Percentiles rank a stretch among this genome's conserved stretches.
Evolutionary conservation across 179 eudicot genomes (phyloP).

Genomic region (Gypsophila paniculata): DNA sequence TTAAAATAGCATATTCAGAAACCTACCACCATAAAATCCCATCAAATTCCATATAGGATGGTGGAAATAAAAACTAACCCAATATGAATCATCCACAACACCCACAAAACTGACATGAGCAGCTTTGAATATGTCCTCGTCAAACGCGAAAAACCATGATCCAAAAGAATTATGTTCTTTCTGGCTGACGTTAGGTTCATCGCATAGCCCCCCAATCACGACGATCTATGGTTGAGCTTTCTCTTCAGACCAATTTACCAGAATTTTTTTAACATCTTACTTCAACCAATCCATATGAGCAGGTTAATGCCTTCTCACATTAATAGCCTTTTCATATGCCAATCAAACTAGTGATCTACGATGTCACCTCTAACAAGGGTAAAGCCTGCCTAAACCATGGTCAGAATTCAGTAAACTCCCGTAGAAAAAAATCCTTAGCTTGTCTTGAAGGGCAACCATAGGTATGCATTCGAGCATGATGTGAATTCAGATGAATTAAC

Average conservation of each 20-base stretch:
- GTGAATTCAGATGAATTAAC: constrained; percentile 7
- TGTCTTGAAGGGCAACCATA: constrained; percentile 9
- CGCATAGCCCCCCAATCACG: constrained; percentile 16
- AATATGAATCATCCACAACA: too few relatives aligned
- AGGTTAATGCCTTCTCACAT: constrained; percentile 10
- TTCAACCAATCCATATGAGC: constrained; percentile 13
- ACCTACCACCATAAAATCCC: too few relatives aligned
- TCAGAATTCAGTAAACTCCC: constrained; percentile 20
- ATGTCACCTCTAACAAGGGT: constrained; percentile 3
- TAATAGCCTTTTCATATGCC: too few relatives aligned
- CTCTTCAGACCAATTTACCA: constrained; percentile 19
- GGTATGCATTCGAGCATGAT: constrained; percentile 17
- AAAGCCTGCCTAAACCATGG: constrained; percentile 13
- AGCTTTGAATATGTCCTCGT: too few relatives aligned
- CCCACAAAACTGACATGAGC: too few relatives aligned
- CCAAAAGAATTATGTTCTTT: constrained; percentile 12
- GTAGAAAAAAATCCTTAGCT: constrained; percentile 13
- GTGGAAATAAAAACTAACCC: too few relatives aligned
- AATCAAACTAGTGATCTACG: too few relatives aligned
- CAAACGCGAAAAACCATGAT: too few relatives aligned
- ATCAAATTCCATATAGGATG: too few relatives aligned
- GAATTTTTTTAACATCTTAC: constrained; percentile 7
- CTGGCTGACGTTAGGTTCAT: neutral
- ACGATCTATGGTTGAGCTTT: constrained; percentile 5
- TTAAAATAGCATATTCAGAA: too few relatives aligned